Percentiles rank a stretch among this genome's conserved stretches.
Evolutionary conservation across 352 stramenopile species (phyloP).

Genomic region (Pythium aphanidermatum): DNA sequence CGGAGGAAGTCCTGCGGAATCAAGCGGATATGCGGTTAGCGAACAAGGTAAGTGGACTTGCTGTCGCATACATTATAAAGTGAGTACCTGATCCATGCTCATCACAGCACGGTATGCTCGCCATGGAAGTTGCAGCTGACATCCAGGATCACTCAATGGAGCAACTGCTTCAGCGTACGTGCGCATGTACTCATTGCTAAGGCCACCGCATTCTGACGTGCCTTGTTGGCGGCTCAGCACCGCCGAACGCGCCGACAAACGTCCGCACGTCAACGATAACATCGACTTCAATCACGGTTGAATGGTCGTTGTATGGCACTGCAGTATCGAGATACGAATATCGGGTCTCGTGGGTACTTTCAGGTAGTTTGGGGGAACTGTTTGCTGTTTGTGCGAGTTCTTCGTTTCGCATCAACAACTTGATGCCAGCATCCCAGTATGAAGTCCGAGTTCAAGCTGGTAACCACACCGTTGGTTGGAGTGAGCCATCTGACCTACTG

Average conservation of each 20-base stretch:
- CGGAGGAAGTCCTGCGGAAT: constrained; percentile 33
- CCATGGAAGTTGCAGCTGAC: constrained; percentile 39
- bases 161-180: constrained; percentile 40
- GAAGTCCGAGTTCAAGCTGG: constrained; percentile 33
- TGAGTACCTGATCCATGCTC: background rate
- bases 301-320: constrained; percentile 17
- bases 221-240: too few relatives aligned
- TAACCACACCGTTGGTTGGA: constrained; percentile 44
- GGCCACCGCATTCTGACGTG: background rate
- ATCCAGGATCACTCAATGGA: constrained; percentile 28
- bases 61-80: background rate
- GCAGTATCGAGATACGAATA: constrained; percentile 25
- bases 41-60: too few relatives aligned
- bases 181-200: too few relatives aligned
- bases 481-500: constrained; percentile 15
- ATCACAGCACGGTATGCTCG: constrained; percentile 27
- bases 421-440: constrained; percentile 42
- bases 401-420: constrained; percentile 25
- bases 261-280: constrained; percentile 13
- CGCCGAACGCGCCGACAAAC: constrained; percentile 23
- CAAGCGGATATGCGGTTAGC: constrained; percentile 23
- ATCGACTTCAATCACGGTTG: constrained; percentile 26
- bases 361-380: constrained; percentile 13
- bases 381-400: constrained; percentile 19
- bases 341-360: constrained; percentile 32